Base-by-base conservation (phyloP, 495 filamentous ascomycete species). In the Podospora sp. region DNA sequence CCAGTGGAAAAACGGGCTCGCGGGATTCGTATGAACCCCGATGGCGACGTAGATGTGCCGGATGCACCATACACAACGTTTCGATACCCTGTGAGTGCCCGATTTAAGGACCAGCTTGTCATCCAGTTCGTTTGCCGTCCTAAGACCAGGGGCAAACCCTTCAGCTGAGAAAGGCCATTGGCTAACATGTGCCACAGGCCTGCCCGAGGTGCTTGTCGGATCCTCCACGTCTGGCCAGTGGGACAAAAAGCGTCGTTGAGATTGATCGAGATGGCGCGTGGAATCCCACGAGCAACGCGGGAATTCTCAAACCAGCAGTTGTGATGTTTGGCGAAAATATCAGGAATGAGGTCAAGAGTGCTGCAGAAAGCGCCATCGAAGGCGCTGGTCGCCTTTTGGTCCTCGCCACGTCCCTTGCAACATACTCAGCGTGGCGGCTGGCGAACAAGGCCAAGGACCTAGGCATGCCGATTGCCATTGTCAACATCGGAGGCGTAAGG, bases 301-400 rank as follows among this genome's bases (percentile, higher is more conserved):
- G 92, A 0, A 86, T 99, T 18, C 72, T 99, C 51, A 98, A 99
- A 74, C 95, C 95, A 4, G 89, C 89, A 1, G 94, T 99, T 0
- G 87, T 90, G 60, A 96, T 99, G 92, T 99, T 99, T 76, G 95
- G 95, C 3, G 95, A 99, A 77, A 92, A 87, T 62, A 95, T 97
- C 33, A 79, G 84, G 3, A 72, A 75, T 1, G 63, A 72, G 4
- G 88, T 93, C 16, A 97, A 94, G 74, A 68, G 72, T 1, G 88
- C 86, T n/a, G 94, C 93, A 1, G 93, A 97, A 72, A 81, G 86
- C 20, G 90, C 88, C 8, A 86, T 99, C 49, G 90, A 97, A 69
- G 84, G 85, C 60, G 89, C 94, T 9, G 86, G 86, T 18, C 82
- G 85, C 33, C 75, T 99, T 24, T 82, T 99, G 29, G 85, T 98